phyloP scores from a whole-genome alignment of 495 filamentous ascomycete genomes.

The Aspergillus baeticus region DNA sequence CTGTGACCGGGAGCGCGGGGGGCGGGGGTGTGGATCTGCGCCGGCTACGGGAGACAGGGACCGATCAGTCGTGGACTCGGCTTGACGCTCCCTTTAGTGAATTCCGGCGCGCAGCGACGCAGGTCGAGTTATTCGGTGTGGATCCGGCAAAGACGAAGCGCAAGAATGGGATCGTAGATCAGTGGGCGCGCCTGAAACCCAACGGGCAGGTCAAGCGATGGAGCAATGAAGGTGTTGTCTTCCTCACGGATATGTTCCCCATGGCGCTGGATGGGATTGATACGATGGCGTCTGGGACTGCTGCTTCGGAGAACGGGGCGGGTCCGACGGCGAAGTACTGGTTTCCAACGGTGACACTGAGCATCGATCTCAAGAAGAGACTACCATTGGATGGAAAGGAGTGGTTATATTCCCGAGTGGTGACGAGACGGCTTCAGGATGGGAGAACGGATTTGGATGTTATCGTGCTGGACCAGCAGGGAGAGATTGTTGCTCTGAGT shows the following conservation, averaged over 20 bases:
- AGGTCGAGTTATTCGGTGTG: constrained; percentile 57
- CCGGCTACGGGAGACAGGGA: constrained; percentile 37
- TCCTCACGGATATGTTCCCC: constrained; percentile 63
- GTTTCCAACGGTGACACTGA: constrained; percentile 78
- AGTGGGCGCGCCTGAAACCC: constrained; percentile 61
- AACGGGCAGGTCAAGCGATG: constrained; percentile 41
- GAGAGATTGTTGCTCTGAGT: constrained; percentile 60
- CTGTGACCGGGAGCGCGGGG: constrained; percentile 33
- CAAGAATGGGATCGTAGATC: constrained; percentile 53
- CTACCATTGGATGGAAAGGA: constrained; percentile 58
- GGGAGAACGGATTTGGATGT: constrained; percentile 68
- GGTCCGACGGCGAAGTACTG: constrained; percentile 48
- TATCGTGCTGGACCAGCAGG: constrained; percentile 54
- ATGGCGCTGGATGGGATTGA: constrained; percentile 52
- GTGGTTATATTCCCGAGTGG: constrained; percentile 62
- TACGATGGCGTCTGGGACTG: constrained; percentile 20
- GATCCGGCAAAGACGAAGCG: constrained; percentile 19
- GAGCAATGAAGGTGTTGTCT: constrained; percentile 56
- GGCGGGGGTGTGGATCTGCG: constrained; percentile 26
- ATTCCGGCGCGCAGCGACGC: constrained; percentile 54
- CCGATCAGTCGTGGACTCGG: constrained; percentile 31
- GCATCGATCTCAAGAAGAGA: constrained; percentile 64
- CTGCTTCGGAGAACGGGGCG: constrained; percentile 13
- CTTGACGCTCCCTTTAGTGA: constrained; percentile 37
- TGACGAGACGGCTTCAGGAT: constrained; percentile 56